A percentile compares a stretch with the other conserved stretches of the same genome.
These are phyloP conservation scores for Auricularia cornea DNA, from an alignment of 768 basidiomycete genomes.

Conservation along the genomic window DNA sequence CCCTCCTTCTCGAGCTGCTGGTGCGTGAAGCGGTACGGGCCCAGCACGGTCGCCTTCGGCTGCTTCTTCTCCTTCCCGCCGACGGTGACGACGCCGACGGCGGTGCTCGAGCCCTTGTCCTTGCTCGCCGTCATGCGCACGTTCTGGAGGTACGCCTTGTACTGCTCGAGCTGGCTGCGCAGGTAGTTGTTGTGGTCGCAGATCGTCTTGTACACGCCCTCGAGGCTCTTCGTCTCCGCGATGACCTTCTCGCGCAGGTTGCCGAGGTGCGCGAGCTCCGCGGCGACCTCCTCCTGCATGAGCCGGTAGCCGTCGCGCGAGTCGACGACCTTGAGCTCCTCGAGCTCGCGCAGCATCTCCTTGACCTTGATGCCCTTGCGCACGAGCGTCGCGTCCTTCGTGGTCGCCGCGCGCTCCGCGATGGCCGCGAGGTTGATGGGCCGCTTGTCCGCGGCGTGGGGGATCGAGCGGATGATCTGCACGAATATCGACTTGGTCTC, in stretches of 20 bases:
- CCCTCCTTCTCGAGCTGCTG: conserved; percentile 98
- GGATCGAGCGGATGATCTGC: conserved; percentile 91
- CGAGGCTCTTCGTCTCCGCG: conserved; percentile 83
- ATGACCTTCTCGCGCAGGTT: conserved; percentile 95
- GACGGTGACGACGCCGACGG: conserved; percentile 90
- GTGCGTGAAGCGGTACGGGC: conserved; percentile 96
- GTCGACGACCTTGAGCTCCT: conserved; percentile 83
- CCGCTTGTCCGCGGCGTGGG: conserved; percentile 69
- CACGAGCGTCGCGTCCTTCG: conserved; percentile 92
- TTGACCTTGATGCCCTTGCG: conserved; percentile 98
- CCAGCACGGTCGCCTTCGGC: conserved; percentile 74
- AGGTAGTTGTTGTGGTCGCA: conserved; percentile 98
- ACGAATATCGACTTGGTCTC: conserved; percentile 99
- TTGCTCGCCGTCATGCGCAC: conserved; percentile 84
- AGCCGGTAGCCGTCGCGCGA: conserved; percentile 76
- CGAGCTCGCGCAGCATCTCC: conserved; percentile 95
- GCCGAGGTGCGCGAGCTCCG: conserved; percentile 92
- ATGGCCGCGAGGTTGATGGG: conserved; percentile 85
- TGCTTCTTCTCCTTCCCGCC: conserved; percentile 97
- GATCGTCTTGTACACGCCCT: conserved; percentile 98
- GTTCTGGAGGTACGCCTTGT: conserved; percentile 98
- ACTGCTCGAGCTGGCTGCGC: conserved; percentile 93
- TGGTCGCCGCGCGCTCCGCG: conserved; percentile 93
- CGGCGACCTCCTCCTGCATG: conserved; percentile 95
- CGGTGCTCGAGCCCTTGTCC: conserved; percentile 80